Evolutionary conservation across 495 filamentous ascomycete genomes (phyloP), one percentile per base, ranked within the genome.

Genomic region (Tuber calosporum): DNA sequence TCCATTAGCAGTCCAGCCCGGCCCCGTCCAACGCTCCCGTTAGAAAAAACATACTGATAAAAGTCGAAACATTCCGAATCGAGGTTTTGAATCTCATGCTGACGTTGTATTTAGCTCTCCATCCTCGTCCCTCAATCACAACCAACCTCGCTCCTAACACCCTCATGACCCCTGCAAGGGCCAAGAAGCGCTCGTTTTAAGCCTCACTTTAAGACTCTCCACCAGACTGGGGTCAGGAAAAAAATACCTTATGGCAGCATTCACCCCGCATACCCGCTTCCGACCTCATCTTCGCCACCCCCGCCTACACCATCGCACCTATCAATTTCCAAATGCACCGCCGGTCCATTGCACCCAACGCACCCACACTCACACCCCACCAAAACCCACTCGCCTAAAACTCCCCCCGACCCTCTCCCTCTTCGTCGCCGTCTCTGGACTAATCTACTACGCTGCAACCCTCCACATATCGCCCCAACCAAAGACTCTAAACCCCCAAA

Each of bases 11-110:
- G 69, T 68, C 1, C 15, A 19, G 40, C 2, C 26, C 22, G 2
- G 36, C 58, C 71, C 68, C 7, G 1, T 17, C 7, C 26, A 62
- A 62, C 26, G 4, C 45, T 34, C 30, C 26, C 11, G 4, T 13
- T 17, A 1, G 53, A 62, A 67, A 37, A 58, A 74, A 82, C 86
- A 79, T 83, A 96, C 94, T 96, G 66, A 90, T 90, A 81, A 99
- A 95, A 11, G 91, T 94, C 71, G 84, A 87, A 72, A 93, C 89
- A 77, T 97, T 96, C 80, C 87, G 86, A 72, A 99, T 87, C 73
- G 91, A 88, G 48, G 88, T 91, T 79, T 89, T 90, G 85, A 95
- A 95, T 68, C 93, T 87, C 93, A 95, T 95, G 40, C 48, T n/a
- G 43, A 34, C n/a, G 70, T 72, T n/a, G 22, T 22, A 34, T 37